Evolutionary conservation across 805 yeast species (phyloP).

Genomic region (Yarrowia osloensis): DNA sequence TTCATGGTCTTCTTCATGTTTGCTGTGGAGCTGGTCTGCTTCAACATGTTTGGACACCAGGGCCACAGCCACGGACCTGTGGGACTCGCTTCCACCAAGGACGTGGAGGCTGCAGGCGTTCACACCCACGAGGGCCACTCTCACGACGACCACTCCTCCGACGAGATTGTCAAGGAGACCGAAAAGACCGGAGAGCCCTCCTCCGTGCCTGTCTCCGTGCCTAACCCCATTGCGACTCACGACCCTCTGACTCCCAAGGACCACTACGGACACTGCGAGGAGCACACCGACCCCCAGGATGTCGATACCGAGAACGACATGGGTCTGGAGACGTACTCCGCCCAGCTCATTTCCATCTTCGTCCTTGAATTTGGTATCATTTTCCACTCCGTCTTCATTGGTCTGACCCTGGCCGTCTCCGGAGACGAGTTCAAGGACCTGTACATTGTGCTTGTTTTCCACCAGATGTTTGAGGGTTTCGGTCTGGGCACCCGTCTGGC

Average conservation of each 20-base stretch:
- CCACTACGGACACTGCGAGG: slow-evolving; percentile 22
- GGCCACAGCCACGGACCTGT: slow-evolving; percentile 37
- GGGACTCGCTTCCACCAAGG: slow-evolving; percentile 26
- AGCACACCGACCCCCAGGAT: slow-evolving; percentile 21
- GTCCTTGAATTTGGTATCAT: slow-evolving; percentile 71
- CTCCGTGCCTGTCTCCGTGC: background rate
- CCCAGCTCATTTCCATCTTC: slow-evolving; percentile 51
- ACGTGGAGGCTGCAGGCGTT: background rate
- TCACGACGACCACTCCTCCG: slow-evolving; percentile 6
- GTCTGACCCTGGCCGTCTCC: slow-evolving; percentile 63
- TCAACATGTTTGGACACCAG: slow-evolving; percentile 32
- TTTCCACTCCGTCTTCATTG: slow-evolving; percentile 75
- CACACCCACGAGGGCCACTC: background rate
- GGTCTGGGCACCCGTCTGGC: slow-evolving; percentile 75
- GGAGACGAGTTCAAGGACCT: slow-evolving; percentile 66
- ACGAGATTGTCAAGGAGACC: background rate
- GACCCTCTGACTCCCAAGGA: slow-evolving; percentile 7
- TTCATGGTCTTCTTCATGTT: slow-evolving; percentile 47
- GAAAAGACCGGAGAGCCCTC: background rate
- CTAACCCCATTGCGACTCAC: background rate
- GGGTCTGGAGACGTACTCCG: slow-evolving; percentile 29
- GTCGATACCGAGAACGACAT: slow-evolving; percentile 2
- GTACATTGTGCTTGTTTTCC: slow-evolving; percentile 68
- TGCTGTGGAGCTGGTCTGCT: slow-evolving; percentile 35
- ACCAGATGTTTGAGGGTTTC: slow-evolving; percentile 77